Evolutionary conservation across 2,329 filamentous ascomycete genomes (phyloP).

Genomic region (Fusarium temperatum): DNA sequence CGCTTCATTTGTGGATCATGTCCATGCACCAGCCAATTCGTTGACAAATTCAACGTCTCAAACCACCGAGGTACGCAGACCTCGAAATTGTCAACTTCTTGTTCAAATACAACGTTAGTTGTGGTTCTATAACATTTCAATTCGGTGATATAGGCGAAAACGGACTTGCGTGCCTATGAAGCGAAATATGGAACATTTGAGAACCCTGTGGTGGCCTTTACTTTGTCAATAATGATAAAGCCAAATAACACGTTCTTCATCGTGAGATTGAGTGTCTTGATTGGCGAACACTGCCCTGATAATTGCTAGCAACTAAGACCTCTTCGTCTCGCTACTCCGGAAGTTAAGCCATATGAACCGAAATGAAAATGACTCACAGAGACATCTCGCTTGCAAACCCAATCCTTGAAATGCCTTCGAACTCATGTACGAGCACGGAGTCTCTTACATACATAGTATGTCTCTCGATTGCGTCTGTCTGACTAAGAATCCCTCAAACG

Average conservation of each 20-base stretch:
- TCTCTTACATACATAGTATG: background rate
- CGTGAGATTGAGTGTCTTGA: background rate
- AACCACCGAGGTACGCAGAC: background rate
- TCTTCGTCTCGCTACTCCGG: background rate
- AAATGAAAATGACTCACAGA: background rate
- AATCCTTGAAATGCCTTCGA: background rate
- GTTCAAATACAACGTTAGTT: background rate
- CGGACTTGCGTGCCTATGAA: background rate
- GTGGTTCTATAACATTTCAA: background rate
- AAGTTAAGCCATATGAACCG: background rate
- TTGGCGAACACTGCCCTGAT: background rate
- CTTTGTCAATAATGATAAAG: background rate
- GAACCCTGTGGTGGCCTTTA: background rate
- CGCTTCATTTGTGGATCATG: constrained; percentile 10
- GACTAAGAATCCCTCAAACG: background rate
- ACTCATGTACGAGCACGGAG: background rate
- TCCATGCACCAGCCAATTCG: constrained; percentile 1
- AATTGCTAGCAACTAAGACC: background rate
- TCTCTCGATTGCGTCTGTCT: background rate
- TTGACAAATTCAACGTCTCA: background rate
- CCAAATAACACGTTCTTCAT: background rate
- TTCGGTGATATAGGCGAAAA: background rate
- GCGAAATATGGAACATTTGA: background rate
- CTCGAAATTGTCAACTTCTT: background rate
- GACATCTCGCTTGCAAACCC: background rate